phyloP scores from a whole-genome alignment of 2,329 filamentous ascomycete species.

The Fusarium phyllophilum region DNA sequence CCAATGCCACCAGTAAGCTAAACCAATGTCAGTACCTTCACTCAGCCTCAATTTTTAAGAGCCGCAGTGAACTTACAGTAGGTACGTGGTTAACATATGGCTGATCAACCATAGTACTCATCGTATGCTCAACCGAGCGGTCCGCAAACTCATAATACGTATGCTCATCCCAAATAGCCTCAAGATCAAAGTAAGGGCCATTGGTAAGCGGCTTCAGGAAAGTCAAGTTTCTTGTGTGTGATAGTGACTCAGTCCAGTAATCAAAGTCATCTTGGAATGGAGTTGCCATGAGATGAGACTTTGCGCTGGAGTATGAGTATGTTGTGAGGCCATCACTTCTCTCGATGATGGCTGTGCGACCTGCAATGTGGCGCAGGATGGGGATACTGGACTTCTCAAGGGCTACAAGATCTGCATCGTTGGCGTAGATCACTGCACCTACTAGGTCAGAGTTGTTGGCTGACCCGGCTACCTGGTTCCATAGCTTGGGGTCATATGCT shows the following conservation, averaged over 20 bases:
- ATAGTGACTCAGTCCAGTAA: constrained; percentile 65
- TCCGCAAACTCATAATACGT: constrained; percentile 76
- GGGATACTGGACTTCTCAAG: constrained; percentile 14
- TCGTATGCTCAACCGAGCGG: constrained; percentile 75
- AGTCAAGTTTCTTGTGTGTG: constrained; percentile 72
- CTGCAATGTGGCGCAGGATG: constrained; percentile 32
- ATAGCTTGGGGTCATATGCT: constrained; percentile 36
- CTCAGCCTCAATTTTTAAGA: fast-evolving
- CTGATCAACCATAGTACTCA: constrained; percentile 83
- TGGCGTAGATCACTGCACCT: constrained; percentile 36
- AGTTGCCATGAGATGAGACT: constrained; percentile 55
- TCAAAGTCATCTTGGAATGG: constrained; percentile 62
- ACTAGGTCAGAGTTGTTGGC: neutral
- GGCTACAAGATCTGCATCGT: neutral
- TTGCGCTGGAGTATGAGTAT: constrained; percentile 54
- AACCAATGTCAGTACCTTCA: fast-evolving
- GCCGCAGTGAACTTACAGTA: constrained; percentile 58
- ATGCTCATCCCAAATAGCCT: constrained; percentile 83
- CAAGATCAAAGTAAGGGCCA: constrained; percentile 78
- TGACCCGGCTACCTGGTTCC: constrained; percentile 25
- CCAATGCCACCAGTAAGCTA: constrained; percentile 75
- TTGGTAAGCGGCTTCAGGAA: constrained; percentile 72
- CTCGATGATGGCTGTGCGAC: neutral
- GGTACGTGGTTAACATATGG: constrained; percentile 84
- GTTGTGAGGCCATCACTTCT: neutral